Base-by-base conservation (phyloP, 257 asterid genomes). In the Solanum megistacrolobum region DNA sequence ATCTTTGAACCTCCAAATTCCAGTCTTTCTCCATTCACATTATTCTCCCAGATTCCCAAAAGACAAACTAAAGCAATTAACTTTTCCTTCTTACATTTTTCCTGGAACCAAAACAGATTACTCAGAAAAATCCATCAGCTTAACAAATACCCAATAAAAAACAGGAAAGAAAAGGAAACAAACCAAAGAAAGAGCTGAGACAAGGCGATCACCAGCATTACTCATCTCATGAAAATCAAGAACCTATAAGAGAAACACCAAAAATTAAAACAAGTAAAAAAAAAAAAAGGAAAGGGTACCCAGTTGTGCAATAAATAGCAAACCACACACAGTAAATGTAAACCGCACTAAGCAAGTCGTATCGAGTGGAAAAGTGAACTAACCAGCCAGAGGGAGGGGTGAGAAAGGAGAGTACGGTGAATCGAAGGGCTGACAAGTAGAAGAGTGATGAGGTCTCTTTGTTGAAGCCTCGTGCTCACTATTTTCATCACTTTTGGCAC, bases 211-310 rank as follows among this genome's bases (percentile, higher is more conserved):
- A 84, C 99, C 99, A 52, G 98, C 95, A 89, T 93, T 91, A 75
- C 79, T 91, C 96, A 87, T 94, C 94, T 96, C 99, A 83, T 90
- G 99, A 91, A 96, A 93, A 92, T 96, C 99, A 92, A 97, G 95
- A 85, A 87, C 96, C 99, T 97, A 91, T 84, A 39, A 88, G 60
- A 82, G 43, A 75, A 43, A 60, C 60, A 48, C 21, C 60, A 52
- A 12, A 81, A 23, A 43, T 79, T 23, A 25, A 12, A 55, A 60
- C 34, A 35, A 55, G 25, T 5, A 58, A 55, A 31, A 31, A 31
- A 10, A 4, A 4, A 85, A 78, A 14, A 60, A 60, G 72, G 16
- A n/a, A 65, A 66, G 8, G 73, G 35, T 65, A 62, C 71, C 29
- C 71, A 23, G 2, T 62, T 23, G 71, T n/a, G 31, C 7, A 62